Conservation (phyloP, 1,284 basidiomycete genomes). For the Moniliophthora roreri region DNA sequence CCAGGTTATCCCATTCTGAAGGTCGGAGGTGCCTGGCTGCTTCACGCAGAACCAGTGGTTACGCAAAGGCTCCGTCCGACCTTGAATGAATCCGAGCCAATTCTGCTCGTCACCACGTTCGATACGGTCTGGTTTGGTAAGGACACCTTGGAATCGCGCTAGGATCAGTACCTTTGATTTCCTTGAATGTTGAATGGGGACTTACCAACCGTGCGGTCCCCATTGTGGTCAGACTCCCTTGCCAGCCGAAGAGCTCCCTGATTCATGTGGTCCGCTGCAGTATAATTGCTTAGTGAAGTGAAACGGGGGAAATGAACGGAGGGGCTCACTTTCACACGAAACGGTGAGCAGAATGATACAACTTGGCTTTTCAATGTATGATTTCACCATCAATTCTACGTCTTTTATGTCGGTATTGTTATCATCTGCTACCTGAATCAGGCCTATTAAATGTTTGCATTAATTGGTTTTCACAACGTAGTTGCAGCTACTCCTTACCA, state of each 20-base stretch:
- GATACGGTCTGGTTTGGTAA: conserved; percentile 57
- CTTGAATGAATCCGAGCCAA: conserved; percentile 48
- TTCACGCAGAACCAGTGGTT: conserved; percentile 58
- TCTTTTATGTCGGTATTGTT: conserved; percentile 42
- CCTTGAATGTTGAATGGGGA: conserved; percentile 4
- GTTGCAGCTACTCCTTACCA: conserved; percentile 25
- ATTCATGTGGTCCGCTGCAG: conserved; percentile 53
- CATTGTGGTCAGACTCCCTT: conserved; percentile 39
- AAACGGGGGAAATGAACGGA: not conserved
- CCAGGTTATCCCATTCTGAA: conserved; percentile 42
- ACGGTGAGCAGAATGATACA: conserved; percentile 56
- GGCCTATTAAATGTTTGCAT: conserved; percentile 36
- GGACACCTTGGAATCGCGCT: conserved; percentile 41
- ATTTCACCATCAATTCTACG: conserved; percentile 41
- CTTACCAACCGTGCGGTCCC: conserved; percentile 53
- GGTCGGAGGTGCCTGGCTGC: conserved; percentile 42
- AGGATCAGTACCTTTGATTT: not conserved
- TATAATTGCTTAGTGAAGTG: not conserved
- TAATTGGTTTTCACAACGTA: no score
- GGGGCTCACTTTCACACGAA: conserved; percentile 47
- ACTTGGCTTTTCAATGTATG: conserved; percentile 44
- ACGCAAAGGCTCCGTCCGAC: conserved; percentile 37
- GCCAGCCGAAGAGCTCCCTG: conserved; percentile 48
- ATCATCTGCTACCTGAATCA: conserved; percentile 46
- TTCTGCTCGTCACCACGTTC: conserved; percentile 38